Evolutionary conservation across 805 yeast genomes (phyloP).

Genomic region (Starmerella stigmatis): DNA sequence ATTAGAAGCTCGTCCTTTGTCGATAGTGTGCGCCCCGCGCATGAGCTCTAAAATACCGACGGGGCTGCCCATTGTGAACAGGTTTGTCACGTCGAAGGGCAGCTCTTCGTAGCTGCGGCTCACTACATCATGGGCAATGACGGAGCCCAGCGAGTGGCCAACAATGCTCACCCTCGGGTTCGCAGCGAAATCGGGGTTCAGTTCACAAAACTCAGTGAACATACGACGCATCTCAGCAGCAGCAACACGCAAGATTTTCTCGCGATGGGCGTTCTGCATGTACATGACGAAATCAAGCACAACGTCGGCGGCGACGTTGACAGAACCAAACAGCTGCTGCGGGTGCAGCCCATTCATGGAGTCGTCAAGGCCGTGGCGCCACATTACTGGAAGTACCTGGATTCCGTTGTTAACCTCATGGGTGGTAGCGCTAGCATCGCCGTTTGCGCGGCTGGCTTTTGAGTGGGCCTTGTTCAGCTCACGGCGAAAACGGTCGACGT

Average conservation of each 20-base stretch:
- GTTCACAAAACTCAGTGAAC: slow-evolving; percentile 45
- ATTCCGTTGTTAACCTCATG: slow-evolving; percentile 43
- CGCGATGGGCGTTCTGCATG: slow-evolving; percentile 58
- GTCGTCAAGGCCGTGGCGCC: slow-evolving; percentile 52
- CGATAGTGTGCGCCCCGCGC: slow-evolving; percentile 38
- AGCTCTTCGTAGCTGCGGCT: slow-evolving; percentile 36
- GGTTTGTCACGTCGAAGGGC: slow-evolving; percentile 60
- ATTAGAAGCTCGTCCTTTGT: slow-evolving; percentile 38
- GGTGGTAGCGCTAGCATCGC: too few species aligned
- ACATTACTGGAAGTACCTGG: slow-evolving; percentile 81
- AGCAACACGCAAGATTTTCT: slow-evolving; percentile 54
- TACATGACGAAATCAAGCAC: slow-evolving; percentile 68
- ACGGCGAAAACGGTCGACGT: slow-evolving; percentile 49
- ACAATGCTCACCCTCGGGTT: slow-evolving; percentile 72
- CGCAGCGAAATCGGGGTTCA: slow-evolving; percentile 50
- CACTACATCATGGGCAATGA: slow-evolving; percentile 67
- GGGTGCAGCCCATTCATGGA: slow-evolving; percentile 17
- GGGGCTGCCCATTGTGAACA: slow-evolving; percentile 83
- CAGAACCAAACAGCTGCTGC: slow-evolving; percentile 21
- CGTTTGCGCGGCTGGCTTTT: background rate
- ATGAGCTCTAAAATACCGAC: slow-evolving; percentile 75
- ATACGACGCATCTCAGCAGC: slow-evolving; percentile 52
- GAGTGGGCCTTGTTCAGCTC: slow-evolving; percentile 1
- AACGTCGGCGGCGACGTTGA: slow-evolving; percentile 70
- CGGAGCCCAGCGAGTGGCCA: slow-evolving; percentile 90